Evolutionary conservation across 306 rosid genomes (phyloP).

Genomic region (Castanea sativa): DNA sequence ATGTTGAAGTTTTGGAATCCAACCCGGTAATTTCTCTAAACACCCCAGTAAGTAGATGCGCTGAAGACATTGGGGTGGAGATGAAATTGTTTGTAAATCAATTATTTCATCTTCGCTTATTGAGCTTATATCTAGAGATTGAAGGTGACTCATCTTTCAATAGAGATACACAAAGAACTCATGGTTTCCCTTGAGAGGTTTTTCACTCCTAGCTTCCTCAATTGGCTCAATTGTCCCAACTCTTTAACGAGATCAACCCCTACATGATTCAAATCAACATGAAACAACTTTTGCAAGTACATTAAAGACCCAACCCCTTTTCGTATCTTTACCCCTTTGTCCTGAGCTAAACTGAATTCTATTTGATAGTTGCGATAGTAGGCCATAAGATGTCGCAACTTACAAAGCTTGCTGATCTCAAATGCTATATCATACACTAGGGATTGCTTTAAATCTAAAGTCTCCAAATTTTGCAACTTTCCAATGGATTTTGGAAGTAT

Average conservation of each 20-base stretch:
- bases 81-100: not conserved
- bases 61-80: not conserved
- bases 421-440: no score
- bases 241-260: not conserved
- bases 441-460: no score
- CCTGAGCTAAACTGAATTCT: not conserved
- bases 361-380: not conserved
- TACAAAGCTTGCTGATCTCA: no score
- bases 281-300: not conserved
- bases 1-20: not conserved
- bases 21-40: not conserved
- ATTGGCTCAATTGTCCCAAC: not conserved
- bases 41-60: not conserved
- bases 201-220: not conserved
- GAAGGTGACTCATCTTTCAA: conserved; percentile 8
- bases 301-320: conserved; percentile 1
- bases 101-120: conserved; percentile 7
- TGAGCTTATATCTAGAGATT: not conserved
- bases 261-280: not conserved
- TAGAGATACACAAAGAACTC: not conserved
- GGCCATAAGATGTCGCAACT: not conserved
- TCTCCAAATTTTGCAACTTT: no score
- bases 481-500: no score
- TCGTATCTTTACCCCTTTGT: not conserved
- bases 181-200: not conserved